A percentile compares a stretch with the other conserved stretches of the same genome.
phyloP scores from a whole-genome alignment of 2,329 filamentous ascomycete genomes.

The Cryphonectria nitschkei region DNA sequence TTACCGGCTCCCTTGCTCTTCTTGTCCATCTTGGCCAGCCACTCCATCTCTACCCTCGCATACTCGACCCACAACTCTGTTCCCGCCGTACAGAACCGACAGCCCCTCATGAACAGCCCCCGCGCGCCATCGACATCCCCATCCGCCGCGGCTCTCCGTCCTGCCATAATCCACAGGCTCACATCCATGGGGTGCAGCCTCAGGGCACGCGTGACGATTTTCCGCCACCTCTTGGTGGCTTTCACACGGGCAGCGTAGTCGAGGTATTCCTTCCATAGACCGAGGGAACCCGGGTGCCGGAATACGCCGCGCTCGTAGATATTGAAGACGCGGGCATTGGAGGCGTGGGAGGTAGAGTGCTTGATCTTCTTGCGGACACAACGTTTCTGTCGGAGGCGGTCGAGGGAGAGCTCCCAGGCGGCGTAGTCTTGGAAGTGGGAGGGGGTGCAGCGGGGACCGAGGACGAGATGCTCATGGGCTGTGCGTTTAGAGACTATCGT shows the following conservation, averaged over 20 bases:
- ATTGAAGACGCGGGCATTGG: constrained; percentile 83
- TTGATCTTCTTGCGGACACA: constrained; percentile 80
- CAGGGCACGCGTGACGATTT: constrained; percentile 69
- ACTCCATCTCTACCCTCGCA: constrained; percentile 88
- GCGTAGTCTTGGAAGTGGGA: constrained; percentile 85
- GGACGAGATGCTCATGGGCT: constrained; percentile 89
- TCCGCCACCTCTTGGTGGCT: constrained; percentile 68
- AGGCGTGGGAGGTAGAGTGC: constrained; percentile 66
- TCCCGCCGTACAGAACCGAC: constrained; percentile 83
- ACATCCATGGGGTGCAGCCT: constrained; percentile 84
- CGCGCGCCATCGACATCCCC: constrained; percentile 87
- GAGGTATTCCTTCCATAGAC: constrained; percentile 89
- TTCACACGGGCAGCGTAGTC: constrained; percentile 74
- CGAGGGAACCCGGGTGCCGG: constrained; percentile 80
- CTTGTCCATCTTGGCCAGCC: constrained; percentile 78
- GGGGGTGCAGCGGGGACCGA: constrained; percentile 76
- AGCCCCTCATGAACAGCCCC: constrained; percentile 83
- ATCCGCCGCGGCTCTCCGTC: constrained; percentile 74
- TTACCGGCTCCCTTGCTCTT: constrained; percentile 68
- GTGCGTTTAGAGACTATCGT: constrained; percentile 88
- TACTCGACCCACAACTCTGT: constrained; percentile 86
- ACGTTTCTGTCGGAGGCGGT: constrained; percentile 79
- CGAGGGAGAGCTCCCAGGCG: constrained; percentile 70
- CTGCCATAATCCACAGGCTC: constrained; percentile 85
- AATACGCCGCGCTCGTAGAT: constrained; percentile 85